Conservation (phyloP, 768 basidiomycete species). For the Serendipita indica region DNA sequence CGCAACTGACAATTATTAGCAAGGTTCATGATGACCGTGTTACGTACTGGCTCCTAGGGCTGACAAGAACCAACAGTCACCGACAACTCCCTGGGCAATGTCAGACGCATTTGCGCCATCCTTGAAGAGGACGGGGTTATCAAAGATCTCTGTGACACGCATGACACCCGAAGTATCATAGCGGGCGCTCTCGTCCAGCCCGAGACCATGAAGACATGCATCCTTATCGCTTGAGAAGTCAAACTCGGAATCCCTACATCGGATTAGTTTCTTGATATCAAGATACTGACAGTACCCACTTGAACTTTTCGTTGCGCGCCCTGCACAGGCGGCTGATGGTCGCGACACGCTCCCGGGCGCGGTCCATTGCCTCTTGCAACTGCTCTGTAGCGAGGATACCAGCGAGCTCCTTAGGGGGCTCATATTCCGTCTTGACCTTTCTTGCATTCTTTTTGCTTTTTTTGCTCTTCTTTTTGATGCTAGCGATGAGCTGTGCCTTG, state of each 20-base stretch:
- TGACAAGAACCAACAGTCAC: constrained; percentile 41
- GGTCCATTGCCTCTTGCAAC: constrained; percentile 30
- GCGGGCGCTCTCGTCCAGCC: constrained; percentile 11
- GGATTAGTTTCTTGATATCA: not conserved
- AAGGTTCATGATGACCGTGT: not conserved
- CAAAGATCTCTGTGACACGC: constrained; percentile 38
- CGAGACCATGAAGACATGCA: constrained; percentile 29
- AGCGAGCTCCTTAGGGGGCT: constrained; percentile 17
- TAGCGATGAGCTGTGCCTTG: no score
- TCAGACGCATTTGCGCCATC: constrained; percentile 20
- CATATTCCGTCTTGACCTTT: not conserved
- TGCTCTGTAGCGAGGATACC: constrained; percentile 34
- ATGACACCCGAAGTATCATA: constrained; percentile 28
- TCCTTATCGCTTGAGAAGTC: constrained; percentile 32
- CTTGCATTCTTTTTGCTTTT: no score
- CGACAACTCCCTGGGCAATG: constrained; percentile 19
- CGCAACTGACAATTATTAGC: constrained; percentile 25
- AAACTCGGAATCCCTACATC: constrained; percentile 38
- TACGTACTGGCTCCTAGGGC: constrained; percentile 27
- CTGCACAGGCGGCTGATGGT: constrained; percentile 33
- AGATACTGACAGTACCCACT: constrained; percentile 24
- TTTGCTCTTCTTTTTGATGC: no score
- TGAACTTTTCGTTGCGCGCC: constrained; percentile 34
- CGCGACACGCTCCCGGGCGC: constrained; percentile 32
- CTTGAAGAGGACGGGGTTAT: constrained; percentile 35